Evolutionary conservation across 2,329 filamentous ascomycete genomes (phyloP).

Genomic region (Xylaria polymorpha): DNA sequence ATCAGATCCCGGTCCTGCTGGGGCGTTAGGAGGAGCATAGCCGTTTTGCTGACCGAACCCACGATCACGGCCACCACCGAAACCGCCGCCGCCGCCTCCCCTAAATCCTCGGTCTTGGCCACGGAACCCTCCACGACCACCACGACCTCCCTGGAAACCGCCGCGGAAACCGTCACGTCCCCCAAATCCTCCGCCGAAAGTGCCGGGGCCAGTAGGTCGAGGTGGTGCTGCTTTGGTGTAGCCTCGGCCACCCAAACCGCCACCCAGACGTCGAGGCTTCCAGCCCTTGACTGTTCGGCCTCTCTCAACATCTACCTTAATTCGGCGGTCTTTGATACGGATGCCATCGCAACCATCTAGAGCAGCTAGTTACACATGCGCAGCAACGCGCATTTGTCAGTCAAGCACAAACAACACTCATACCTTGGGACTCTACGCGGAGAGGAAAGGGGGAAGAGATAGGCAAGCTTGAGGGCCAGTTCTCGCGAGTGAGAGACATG

Average conservation of each 20-base stretch:
- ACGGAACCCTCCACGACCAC: slow-evolving; percentile 55
- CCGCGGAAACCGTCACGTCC: slow-evolving; percentile 68
- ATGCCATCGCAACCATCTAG: slow-evolving; percentile 88
- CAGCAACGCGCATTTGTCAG: slow-evolving; percentile 74
- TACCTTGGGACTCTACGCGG: slow-evolving; percentile 52
- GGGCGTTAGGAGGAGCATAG: slow-evolving; percentile 69
- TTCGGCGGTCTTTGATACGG: slow-evolving; percentile 89
- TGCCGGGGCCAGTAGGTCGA: slow-evolving; percentile 74
- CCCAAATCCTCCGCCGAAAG: slow-evolving; percentile 66
- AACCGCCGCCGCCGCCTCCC: slow-evolving; percentile 52
- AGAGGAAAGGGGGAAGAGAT: slow-evolving; percentile 52
- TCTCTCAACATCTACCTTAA: slow-evolving; percentile 95
- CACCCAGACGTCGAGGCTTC: slow-evolving; percentile 91
- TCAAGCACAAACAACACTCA: slow-evolving; percentile 69
- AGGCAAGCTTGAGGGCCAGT: slow-evolving; percentile 69
- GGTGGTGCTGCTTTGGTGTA: slow-evolving; percentile 86
- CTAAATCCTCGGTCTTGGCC: slow-evolving; percentile 57
- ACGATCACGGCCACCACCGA: slow-evolving; percentile 60
- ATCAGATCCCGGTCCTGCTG: slow-evolving; percentile 64
- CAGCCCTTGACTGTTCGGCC: slow-evolving; percentile 94
- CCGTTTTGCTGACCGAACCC: slow-evolving; percentile 59
- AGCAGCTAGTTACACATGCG: slow-evolving; percentile 79
- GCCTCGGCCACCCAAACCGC: slow-evolving; percentile 89
- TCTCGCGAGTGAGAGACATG: slow-evolving; percentile 60
- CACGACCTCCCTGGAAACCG: slow-evolving; percentile 63